These are phyloP conservation scores for Rheum nobile DNA, from an alignment of 148 eudicot genomes.

Conservation along the genomic window DNA sequence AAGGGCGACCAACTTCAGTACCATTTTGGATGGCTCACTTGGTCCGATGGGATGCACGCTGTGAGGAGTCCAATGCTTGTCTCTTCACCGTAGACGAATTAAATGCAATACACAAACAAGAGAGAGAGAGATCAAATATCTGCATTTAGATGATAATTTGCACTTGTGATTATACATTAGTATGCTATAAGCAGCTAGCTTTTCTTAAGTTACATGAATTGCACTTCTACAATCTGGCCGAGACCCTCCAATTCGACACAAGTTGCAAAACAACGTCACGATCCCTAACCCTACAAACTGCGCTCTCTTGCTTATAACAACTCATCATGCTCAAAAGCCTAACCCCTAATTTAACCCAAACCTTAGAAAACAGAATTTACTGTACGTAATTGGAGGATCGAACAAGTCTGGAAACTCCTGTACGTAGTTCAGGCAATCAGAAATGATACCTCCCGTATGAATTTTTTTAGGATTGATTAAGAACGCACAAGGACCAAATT, in stretches of 20 bases:
- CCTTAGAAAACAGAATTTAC: background rate
- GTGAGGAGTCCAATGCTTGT: conserved; percentile 68
- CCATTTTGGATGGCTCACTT: conserved; percentile 53
- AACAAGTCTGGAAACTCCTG: background rate
- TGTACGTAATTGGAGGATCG: background rate
- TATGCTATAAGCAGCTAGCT: too few relatives aligned
- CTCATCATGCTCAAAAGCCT: background rate
- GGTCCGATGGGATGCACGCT: conserved; percentile 55
- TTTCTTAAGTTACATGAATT: background rate
- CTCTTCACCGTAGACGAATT: conserved; percentile 3
- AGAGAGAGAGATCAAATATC: background rate
- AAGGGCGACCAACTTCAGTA: conserved; percentile 14
- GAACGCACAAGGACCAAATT: background rate
- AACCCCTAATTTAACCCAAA: background rate
- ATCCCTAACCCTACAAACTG: background rate
- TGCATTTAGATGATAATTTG: background rate
- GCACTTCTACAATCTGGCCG: background rate
- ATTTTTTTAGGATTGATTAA: background rate
- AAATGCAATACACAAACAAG: too few relatives aligned
- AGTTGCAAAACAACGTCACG: background rate
- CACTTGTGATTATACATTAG: too few relatives aligned
- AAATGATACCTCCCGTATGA: background rate
- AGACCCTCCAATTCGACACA: background rate
- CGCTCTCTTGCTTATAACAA: background rate
- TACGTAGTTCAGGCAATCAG: background rate